Conservation (phyloP, 2,329 filamentous ascomycete genomes). For the Aspergillus melleus region DNA sequence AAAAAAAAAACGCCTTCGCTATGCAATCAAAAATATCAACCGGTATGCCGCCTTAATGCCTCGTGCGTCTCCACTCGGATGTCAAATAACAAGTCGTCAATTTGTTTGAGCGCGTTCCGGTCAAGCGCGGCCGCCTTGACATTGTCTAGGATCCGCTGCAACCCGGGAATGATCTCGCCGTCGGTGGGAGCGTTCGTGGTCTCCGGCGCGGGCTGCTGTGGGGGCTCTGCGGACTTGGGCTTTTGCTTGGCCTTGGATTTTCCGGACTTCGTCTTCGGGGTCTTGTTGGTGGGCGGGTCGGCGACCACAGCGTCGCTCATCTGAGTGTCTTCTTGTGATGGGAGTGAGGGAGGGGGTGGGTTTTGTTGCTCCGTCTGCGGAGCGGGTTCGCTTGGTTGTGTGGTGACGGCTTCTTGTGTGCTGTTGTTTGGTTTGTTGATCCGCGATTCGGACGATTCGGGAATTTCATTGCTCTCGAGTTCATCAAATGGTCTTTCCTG, state of each 20-base stretch:
- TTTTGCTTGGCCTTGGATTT: conserved; percentile 4
- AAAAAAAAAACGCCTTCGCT: conserved; percentile 34
- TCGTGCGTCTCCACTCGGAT: conserved; percentile 72
- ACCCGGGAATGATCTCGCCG: conserved; percentile 51
- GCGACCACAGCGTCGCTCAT: conserved; percentile 12
- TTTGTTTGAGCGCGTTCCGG: conserved; percentile 64
- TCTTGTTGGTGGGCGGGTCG: not conserved
- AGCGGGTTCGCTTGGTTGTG: not conserved
- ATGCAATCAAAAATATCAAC: conserved; percentile 26
- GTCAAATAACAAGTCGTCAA: conserved; percentile 79
- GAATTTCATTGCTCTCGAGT: not conserved
- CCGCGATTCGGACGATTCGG: not conserved
- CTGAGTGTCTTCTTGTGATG: conserved; percentile 12
- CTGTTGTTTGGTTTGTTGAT: not conserved
- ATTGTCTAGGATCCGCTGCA: conserved; percentile 59
- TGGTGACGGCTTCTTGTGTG: not conserved
- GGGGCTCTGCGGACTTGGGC: not conserved
- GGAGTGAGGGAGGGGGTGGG: not conserved
- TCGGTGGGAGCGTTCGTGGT: conserved; percentile 11
- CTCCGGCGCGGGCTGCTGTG: too few relatives aligned
- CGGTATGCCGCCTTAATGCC: conserved; percentile 58
- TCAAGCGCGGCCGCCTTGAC: conserved; percentile 62
- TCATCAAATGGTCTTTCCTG: not conserved
- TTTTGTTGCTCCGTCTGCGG: not conserved
- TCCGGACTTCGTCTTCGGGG: not conserved